Evolutionary conservation across 192 early-diverging fungal genomes (phyloP), one percentile per base, ranked within the genome.

Genomic region (Backusella liffmaniae): DNA sequence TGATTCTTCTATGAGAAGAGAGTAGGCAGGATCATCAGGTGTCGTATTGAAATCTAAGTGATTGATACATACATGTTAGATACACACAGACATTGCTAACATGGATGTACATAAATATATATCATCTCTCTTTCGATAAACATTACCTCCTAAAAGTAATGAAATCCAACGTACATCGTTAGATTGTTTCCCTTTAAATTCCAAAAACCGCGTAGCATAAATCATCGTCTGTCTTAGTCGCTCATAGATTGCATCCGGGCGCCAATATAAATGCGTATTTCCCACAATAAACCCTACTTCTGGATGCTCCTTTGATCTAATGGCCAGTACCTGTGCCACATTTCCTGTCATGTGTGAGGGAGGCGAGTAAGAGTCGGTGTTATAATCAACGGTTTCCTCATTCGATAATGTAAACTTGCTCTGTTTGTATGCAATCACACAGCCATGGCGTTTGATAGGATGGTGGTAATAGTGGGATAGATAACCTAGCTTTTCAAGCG

Each of bases 231-330:
- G 82, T 37, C 82, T 67, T 7, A 74, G 36, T n/a, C 76, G 21
- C 39, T 83, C 82, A 56, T 83, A 83, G n/a, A 44, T 77, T 6
- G 82, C 74, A 23, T 51, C 41, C 0, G 82, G 82, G 23, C 75
- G 75, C 82, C 82, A 83, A 16, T 77, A 83, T 2, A 83, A 32
- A 72, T 83, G 78, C 3, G 82, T 83, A 15, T 79, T 83, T 10
- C 78, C 82, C 7, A 83, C 73, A 18, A 83, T 26, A 26, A 83
- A 32, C 8, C 77, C 77, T n/a, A 56, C 0, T 5, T 23, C 39
- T 46, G 34, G 41, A 34, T 18, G 9, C 4, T 62, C 37, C 34
- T 73, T 67, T n/a, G 46, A 30, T 53, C 65, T 29, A 29, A 82
- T 66, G 4, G 82, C 78, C 5, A 76, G 4, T 15, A 75, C 44